A percentile compares a stretch with the other conserved stretches of the same genome.
Evolutionary conservation across 2,329 filamentous ascomycete genomes (phyloP).

Genomic region (Phaeoacremonium minimum): DNA sequence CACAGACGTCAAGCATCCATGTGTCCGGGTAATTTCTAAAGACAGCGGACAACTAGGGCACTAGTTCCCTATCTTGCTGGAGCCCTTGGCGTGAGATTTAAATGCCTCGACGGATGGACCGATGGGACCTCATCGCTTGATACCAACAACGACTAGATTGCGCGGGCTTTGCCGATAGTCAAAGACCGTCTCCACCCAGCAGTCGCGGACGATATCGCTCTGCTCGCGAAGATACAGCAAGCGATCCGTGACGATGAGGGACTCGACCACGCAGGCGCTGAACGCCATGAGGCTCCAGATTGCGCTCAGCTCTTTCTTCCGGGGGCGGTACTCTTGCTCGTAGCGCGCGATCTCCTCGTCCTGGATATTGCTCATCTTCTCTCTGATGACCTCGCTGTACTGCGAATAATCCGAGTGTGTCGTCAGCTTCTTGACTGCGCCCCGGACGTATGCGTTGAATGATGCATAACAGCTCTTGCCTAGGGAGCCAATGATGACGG

Average conservation of each 20-base stretch:
- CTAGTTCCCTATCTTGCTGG: too few species aligned
- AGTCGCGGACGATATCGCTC: conserved; percentile 59
- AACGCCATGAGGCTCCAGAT: conserved; percentile 97
- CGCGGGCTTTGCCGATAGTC: conserved; percentile 81
- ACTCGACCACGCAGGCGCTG: conserved; percentile 83
- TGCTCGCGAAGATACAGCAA: conserved; percentile 87
- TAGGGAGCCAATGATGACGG: conserved; percentile 83
- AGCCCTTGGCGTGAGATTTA: too few species aligned
- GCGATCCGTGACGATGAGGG: conserved; percentile 82
- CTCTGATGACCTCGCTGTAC: conserved; percentile 55
- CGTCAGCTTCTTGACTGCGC: conserved; percentile 72
- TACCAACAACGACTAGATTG: conserved; percentile 88
- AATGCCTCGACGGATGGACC: too few species aligned
- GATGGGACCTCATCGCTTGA: conserved; percentile 63
- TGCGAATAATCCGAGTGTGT: conserved; percentile 52
- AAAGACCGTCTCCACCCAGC: conserved; percentile 93
- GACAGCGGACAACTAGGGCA: too few species aligned
- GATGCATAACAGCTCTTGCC: conserved; percentile 74
- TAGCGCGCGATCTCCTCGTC: conserved; percentile 75
- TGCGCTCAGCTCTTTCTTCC: conserved; percentile 78
- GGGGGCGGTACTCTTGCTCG: conserved; percentile 55
- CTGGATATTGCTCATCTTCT: conserved; percentile 63
- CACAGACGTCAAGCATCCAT: too few species aligned
- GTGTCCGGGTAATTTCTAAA: too few species aligned
- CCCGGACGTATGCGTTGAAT: conserved; percentile 73